Evolutionary conservation across 805 yeast species (phyloP).

Genomic region (Monosporozyma solicola): DNA sequence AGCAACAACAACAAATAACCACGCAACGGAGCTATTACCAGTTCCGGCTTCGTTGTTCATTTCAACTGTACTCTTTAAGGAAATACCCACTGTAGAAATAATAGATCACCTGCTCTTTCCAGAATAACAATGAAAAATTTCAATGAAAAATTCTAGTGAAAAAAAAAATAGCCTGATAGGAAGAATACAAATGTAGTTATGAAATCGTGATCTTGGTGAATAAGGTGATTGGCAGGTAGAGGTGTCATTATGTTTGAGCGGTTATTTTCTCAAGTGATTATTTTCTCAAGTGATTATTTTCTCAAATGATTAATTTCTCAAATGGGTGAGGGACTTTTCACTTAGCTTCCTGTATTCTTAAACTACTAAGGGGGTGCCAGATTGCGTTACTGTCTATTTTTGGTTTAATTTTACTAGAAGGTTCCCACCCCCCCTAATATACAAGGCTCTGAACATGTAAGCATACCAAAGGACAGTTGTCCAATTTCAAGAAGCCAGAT

Average conservation of each 20-base stretch:
- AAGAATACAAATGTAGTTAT: too few species aligned
- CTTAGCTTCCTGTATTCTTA: background rate
- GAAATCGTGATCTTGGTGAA: too few species aligned
- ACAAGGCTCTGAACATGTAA: too few species aligned
- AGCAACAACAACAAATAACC: background rate
- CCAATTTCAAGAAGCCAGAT: too few species aligned
- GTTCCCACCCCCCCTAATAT: too few species aligned
- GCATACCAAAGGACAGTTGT: background rate
- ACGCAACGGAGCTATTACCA: background rate
- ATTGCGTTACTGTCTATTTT: too few species aligned
- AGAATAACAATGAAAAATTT: background rate
- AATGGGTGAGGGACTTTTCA: background rate
- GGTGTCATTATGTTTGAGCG: background rate
- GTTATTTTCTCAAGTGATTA: background rate
- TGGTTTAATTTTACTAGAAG: too few species aligned
- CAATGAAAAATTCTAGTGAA: background rate
- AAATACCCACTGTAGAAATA: background rate
- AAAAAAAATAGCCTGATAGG: background rate
- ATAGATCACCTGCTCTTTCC: background rate
- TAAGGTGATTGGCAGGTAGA: too few species aligned
- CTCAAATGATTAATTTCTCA: too few species aligned
- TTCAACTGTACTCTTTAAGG: background rate
- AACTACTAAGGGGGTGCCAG: background rate
- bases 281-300: too few species aligned
- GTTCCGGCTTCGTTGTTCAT: background rate